phyloP scores from a whole-genome alignment of 176 grass and related monocot genomes.

The Zoysia japonica region DNA sequence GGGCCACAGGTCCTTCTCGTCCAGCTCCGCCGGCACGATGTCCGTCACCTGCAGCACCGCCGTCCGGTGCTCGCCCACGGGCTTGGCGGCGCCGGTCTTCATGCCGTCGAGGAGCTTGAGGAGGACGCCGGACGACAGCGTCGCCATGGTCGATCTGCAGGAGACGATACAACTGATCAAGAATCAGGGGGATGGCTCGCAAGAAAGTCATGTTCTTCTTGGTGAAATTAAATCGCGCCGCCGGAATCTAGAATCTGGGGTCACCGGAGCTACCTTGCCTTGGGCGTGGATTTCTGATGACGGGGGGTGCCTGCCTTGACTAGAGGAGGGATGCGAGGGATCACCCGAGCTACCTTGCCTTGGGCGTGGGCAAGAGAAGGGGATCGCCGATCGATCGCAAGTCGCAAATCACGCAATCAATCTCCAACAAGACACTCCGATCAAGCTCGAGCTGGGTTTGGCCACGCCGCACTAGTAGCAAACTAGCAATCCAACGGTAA shows the following conservation, averaged over 20 bases:
- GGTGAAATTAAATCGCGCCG: background rate
- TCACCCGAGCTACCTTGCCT: background rate
- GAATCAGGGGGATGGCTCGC: background rate
- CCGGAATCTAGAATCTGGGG: background rate
- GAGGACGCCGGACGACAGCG: constrained; percentile 69
- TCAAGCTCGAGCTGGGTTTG: background rate
- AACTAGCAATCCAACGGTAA: constrained; percentile 24
- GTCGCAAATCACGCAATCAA: background rate
- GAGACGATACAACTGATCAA: background rate
- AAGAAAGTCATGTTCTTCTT: background rate
- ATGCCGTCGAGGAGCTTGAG: constrained; percentile 79
- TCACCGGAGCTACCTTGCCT: no score
- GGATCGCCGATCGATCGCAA: background rate
- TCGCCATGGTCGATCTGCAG: constrained; percentile 45
- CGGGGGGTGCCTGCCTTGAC: background rate
- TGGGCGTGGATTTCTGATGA: no score
- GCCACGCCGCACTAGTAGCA: background rate
- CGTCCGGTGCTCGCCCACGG: constrained; percentile 68
- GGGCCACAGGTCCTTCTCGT: constrained; percentile 85
- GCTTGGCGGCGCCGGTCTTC: constrained; percentile 56
- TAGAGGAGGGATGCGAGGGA: background rate
- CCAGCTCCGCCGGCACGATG: constrained; percentile 86
- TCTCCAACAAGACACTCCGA: background rate
- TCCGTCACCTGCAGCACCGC: constrained; percentile 83
- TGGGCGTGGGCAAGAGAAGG: background rate